phyloP scores from a whole-genome alignment of 2,329 filamentous ascomycete genomes.

The Botrytis galanthina region DNA sequence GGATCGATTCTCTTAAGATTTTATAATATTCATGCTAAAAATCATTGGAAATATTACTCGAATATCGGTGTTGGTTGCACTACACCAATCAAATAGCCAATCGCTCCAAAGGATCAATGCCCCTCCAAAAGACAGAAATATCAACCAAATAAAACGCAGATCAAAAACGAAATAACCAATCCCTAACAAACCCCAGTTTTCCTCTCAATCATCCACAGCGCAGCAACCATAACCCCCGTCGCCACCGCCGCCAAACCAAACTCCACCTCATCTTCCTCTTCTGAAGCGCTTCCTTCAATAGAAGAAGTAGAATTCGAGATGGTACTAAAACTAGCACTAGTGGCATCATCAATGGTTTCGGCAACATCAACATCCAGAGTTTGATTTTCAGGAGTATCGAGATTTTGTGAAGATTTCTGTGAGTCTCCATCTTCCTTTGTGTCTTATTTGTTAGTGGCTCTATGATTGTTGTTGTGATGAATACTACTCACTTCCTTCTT shows the following conservation, averaged over 20 bases:
- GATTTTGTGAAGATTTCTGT: neutral
- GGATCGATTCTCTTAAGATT: neutral
- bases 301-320: neutral
- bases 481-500: neutral
- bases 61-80: neutral
- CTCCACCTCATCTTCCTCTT: neutral
- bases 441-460: too few relatives aligned
- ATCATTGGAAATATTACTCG: neutral
- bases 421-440: neutral
- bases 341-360: rapidly evolving
- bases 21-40: neutral
- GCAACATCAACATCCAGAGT: rapidly evolving
- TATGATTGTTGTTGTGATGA: too few relatives aligned
- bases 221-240: neutral
- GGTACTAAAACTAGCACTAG: neutral
- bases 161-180: rapidly evolving
- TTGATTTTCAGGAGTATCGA: neutral
- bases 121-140: neutral
- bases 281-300: neutral
- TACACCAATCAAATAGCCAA: neutral
- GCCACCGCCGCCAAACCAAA: neutral
- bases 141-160: neutral
- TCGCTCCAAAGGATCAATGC: neutral
- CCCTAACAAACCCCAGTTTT: neutral
- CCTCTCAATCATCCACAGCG: conserved; percentile 3